Percentiles rank a stretch among this genome's conserved stretches.
phyloP scores from a whole-genome alignment of 257 asterid species.

The Parsonsia alboflavescens region DNA sequence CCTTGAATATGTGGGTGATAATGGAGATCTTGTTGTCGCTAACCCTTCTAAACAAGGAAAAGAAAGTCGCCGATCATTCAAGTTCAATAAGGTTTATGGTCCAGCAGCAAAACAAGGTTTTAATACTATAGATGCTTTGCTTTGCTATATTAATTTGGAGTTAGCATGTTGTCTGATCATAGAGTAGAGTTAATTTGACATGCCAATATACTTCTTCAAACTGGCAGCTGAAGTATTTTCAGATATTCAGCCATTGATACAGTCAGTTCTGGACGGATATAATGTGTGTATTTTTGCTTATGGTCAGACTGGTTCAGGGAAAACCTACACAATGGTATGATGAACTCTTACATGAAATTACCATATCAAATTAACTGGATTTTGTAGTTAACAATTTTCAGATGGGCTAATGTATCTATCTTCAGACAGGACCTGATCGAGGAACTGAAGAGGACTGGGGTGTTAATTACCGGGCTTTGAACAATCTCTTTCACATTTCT shows the following conservation, averaged over 20 bases:
- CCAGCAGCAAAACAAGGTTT: conserved; percentile 85
- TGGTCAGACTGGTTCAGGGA: conserved; percentile 98
- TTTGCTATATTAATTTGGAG: neutral
- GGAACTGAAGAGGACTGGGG: conserved; percentile 90
- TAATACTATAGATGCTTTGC: neutral
- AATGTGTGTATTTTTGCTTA: conserved; percentile 92
- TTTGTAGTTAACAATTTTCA: conserved; percentile 16
- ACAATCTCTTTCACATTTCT: conserved; percentile 69
- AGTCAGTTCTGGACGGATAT: conserved; percentile 94
- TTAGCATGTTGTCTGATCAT: conserved; percentile 2
- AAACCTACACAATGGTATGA: conserved; percentile 92
- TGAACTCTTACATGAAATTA: neutral
- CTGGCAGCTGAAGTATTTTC: conserved; percentile 69
- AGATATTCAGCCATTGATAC: conserved; percentile 82
- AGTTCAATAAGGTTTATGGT: conserved; percentile 71
- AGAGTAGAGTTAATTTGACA: neutral
- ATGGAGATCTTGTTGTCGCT: conserved; percentile 64
- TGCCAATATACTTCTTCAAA: conserved; percentile 10
- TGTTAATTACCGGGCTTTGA: conserved; percentile 85
- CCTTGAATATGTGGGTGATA: conserved; percentile 70
- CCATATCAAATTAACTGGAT: conserved; percentile 1
- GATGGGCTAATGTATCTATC: conserved; percentile 8
- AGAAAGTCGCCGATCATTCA: conserved; percentile 85
- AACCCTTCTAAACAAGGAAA: conserved; percentile 90
- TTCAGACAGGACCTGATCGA: conserved; percentile 84